phyloP scores from a whole-genome alignment of 108 stramenopile genomes.

The Nitzschia putrida region DNA sequence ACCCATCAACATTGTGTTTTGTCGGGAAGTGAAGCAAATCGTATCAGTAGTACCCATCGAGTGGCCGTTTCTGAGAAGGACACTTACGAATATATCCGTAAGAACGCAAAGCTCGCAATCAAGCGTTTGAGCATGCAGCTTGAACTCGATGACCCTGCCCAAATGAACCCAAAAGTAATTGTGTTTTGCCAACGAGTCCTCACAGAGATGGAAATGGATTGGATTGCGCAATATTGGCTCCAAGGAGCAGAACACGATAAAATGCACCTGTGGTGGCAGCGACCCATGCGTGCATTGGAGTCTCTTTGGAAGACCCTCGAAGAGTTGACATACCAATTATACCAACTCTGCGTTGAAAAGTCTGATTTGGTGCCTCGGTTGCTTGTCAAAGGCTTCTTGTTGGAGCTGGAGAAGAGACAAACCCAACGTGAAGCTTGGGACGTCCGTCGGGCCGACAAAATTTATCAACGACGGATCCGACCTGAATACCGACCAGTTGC shows the following conservation, averaged over 20 bases:
- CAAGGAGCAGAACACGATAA: slow-evolving; percentile 65
- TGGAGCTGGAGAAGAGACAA: slow-evolving; percentile 30
- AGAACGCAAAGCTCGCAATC: slow-evolving; percentile 21
- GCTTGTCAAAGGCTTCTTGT: slow-evolving; percentile 18
- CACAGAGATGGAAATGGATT: slow-evolving; percentile 82
- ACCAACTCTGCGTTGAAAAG: background rate
- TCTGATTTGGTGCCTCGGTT: slow-evolving; percentile 4
- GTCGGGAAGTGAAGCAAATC: slow-evolving; percentile 45
- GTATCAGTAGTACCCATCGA: slow-evolving; percentile 71
- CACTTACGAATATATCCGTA: slow-evolving; percentile 36
- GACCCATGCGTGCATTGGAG: slow-evolving; percentile 30
- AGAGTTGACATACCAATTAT: slow-evolving; percentile 15
- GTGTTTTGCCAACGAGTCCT: slow-evolving; percentile 50
- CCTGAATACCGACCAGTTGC: slow-evolving; percentile 28
- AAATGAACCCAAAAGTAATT: slow-evolving; percentile 30
- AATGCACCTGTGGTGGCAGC: slow-evolving; percentile 45
- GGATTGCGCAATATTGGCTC: slow-evolving; percentile 80
- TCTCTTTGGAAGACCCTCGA: slow-evolving; percentile 27
- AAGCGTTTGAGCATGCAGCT: slow-evolving; percentile 31
- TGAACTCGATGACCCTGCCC: background rate
- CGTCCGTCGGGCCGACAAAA: slow-evolving; percentile 34
- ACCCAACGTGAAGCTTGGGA: slow-evolving; percentile 30
- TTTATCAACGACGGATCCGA: slow-evolving; percentile 28
- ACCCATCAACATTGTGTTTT: slow-evolving; percentile 80
- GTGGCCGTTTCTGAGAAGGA: slow-evolving; percentile 35